A percentile compares a stretch with the other conserved stretches of the same genome.
Conservation (phyloP, 805 yeast genomes). For the Saturnispora gosingensis region DNA sequence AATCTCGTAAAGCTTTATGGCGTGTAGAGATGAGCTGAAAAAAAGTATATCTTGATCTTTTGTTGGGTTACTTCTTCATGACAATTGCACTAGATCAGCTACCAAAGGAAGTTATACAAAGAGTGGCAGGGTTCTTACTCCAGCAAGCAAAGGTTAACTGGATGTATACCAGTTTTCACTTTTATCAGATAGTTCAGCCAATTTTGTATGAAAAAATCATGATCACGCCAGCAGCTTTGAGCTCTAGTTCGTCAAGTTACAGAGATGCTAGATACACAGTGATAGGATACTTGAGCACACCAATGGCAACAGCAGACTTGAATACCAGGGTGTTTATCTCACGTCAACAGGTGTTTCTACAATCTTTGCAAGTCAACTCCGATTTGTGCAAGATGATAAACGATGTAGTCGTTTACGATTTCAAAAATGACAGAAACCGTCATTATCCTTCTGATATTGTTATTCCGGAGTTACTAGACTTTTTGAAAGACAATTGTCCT, state of each 20-base stretch:
- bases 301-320: conserved; percentile 27
- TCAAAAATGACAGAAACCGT: conserved; percentile 15
- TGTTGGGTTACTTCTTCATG: conserved; percentile 3
- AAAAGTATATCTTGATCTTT: background rate
- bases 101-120: conserved; percentile 16
- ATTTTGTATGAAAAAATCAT: conserved; percentile 31
- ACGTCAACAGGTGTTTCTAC: conserved; percentile 33
- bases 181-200: conserved; percentile 25
- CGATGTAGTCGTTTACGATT: conserved; percentile 28
- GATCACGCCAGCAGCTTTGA: conserved; percentile 28
- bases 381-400: conserved; percentile 27
- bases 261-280: conserved; percentile 30
- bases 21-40: background rate
- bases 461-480: background rate
- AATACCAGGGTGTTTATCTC: conserved; percentile 30
- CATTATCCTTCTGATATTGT: conserved; percentile 4
- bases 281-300: conserved; percentile 30
- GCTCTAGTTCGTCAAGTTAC: conserved; percentile 24
- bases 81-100: conserved; percentile 6
- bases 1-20: background rate
- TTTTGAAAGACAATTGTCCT: conserved; percentile 9
- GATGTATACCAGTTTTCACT: conserved; percentile 24
- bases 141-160: conserved; percentile 32
- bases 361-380: conserved; percentile 29
- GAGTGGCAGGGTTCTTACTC: conserved; percentile 26